These are phyloP conservation scores for Cinchona pubescens DNA, from an alignment of 257 asterid species.

Conservation along the genomic window DNA sequence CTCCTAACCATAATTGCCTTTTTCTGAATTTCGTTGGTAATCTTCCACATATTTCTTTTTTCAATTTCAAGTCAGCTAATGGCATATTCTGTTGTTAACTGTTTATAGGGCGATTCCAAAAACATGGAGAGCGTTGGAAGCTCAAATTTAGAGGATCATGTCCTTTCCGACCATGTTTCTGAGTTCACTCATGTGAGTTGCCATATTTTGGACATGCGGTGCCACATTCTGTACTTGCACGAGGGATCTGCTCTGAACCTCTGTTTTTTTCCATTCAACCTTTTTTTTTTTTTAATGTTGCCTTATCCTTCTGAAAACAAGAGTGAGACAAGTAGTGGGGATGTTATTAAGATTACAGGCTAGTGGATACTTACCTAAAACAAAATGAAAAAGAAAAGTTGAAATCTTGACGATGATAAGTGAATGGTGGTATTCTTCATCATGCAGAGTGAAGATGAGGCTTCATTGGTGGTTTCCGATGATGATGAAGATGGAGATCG, in stretches of 20 bases:
- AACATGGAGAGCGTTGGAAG: slow-evolving; percentile 31
- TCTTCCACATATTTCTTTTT: neutral
- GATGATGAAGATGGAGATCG: slow-evolving; percentile 44
- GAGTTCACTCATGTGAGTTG: slow-evolving; percentile 51
- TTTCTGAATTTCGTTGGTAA: neutral
- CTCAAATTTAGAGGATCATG: slow-evolving; percentile 33
- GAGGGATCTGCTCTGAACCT: neutral
- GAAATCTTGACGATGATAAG: neutral
- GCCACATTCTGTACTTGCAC: neutral
- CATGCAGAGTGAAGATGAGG: slow-evolving; percentile 65
- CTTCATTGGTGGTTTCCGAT: slow-evolving; percentile 37
- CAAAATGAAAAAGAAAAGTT: neutral
- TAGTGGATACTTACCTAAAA: neutral
- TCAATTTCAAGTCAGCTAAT: neutral
- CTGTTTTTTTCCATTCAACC: neutral
- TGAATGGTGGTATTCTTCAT: neutral
- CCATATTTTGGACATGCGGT: neutral
- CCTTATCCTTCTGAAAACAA: neutral
- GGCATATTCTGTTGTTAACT: slow-evolving; percentile 12
- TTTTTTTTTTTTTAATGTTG: too few species aligned
- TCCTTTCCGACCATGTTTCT: slow-evolving; percentile 35
- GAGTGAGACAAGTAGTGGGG: neutral
- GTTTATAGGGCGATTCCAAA: slow-evolving; percentile 49
- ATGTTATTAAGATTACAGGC: neutral
- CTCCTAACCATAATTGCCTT: neutral